Evolutionary conservation across 768 basidiomycete genomes (phyloP).

Genomic region (Termitomyces sp.): DNA sequence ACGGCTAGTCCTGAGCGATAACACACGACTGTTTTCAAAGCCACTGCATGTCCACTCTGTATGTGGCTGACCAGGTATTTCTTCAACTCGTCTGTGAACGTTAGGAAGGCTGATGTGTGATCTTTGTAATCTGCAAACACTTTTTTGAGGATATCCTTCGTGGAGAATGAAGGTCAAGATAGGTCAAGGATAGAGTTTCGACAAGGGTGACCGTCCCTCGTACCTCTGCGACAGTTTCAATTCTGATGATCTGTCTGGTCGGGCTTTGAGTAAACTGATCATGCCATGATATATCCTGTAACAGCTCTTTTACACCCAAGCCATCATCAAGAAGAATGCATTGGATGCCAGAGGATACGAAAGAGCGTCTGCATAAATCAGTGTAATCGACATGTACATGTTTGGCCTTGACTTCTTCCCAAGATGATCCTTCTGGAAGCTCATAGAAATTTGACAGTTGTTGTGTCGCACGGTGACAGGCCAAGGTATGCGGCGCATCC

Average conservation of each 20-base stretch:
- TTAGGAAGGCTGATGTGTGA: conserved; percentile 14
- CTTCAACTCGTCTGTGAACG: conserved; percentile 30
- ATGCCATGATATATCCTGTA: conserved; percentile 56
- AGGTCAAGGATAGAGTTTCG: no score
- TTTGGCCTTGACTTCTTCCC: conserved; percentile 53
- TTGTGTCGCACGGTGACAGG: conserved; percentile 49
- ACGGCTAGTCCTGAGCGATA: conserved; percentile 74
- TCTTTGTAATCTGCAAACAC: conserved; percentile 15
- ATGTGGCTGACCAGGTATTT: conserved; percentile 32
- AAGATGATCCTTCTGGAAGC: conserved; percentile 33
- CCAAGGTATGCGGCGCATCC: conserved; percentile 52
- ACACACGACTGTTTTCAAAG: conserved; percentile 73
- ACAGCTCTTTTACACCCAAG: conserved; percentile 39
- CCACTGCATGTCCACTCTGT: conserved; percentile 44
- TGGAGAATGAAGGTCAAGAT: neutral
- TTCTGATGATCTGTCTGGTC: conserved; percentile 58
- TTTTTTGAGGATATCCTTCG: conserved; percentile 25
- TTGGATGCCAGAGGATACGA: conserved; percentile 54
- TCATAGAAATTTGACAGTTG: conserved; percentile 51
- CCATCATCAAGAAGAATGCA: conserved; percentile 74
- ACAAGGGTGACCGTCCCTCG: neutral
- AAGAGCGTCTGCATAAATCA: conserved; percentile 50
- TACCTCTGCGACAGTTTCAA: conserved; percentile 73
- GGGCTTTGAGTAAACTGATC: conserved; percentile 47
- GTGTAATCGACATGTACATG: conserved; percentile 42